Evolutionary conservation across 2,329 filamentous ascomycete species (phyloP).

Genomic region (Diaporthe citri): DNA sequence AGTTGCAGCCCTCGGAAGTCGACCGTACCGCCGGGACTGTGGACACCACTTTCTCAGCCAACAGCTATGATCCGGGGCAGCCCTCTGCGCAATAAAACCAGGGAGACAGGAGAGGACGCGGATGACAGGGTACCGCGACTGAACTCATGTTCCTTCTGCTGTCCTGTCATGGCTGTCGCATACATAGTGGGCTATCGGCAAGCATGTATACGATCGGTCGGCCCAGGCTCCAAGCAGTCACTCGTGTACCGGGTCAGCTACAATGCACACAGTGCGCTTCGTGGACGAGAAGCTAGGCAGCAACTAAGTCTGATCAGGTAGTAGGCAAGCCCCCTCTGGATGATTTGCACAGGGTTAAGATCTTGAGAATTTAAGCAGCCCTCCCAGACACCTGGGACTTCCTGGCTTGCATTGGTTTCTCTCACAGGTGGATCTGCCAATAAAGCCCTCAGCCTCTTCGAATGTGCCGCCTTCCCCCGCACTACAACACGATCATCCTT

Average conservation of each 20-base stretch:
- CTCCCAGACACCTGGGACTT: slow-evolving; percentile 34
- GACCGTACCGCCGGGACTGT: slow-evolving; percentile 27
- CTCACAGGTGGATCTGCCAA: slow-evolving; percentile 28
- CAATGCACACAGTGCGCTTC: slow-evolving; percentile 30
- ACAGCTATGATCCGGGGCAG: slow-evolving; percentile 13
- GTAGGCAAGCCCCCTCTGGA: slow-evolving; percentile 17
- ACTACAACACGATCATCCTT: slow-evolving; percentile 33
- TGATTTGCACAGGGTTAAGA: slow-evolving; percentile 36
- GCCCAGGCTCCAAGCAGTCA: slow-evolving; percentile 20
- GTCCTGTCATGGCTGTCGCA: slow-evolving; percentile 20
- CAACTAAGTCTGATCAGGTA: slow-evolving; percentile 34
- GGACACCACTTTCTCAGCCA: slow-evolving; percentile 3
- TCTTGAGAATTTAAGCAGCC: slow-evolving; percentile 28
- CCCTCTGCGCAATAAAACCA: slow-evolving; percentile 1
- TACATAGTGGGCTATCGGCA: slow-evolving; percentile 29
- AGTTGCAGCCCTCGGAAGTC: slow-evolving; percentile 30
- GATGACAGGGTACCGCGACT: slow-evolving; percentile 26
- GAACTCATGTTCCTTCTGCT: slow-evolving; percentile 23
- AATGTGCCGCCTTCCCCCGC: slow-evolving; percentile 34
- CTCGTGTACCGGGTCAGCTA: slow-evolving; percentile 26
- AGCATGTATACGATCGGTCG: slow-evolving; percentile 33
- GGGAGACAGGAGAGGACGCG: slow-evolving; percentile 15
- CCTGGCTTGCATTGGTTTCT: slow-evolving; percentile 32
- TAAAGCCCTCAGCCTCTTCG: slow-evolving; percentile 24
- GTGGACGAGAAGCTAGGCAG: neutral